A percentile compares a stretch with the other conserved stretches of the same genome.
Conservation (phyloP, 1,284 basidiomycete genomes). For the Dichomitus squalens region DNA sequence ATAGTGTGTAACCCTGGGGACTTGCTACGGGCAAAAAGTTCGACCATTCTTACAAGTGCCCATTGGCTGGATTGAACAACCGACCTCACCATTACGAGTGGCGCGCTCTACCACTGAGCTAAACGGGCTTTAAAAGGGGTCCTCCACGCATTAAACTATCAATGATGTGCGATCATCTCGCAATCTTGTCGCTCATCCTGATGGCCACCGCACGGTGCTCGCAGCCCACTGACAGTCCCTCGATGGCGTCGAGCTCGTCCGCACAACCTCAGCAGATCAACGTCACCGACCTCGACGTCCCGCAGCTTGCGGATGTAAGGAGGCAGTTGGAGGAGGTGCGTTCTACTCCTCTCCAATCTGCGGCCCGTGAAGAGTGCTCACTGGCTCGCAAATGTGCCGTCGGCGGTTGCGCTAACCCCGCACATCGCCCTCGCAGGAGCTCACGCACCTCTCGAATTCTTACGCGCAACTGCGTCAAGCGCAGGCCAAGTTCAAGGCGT, state of each 20-base stretch:
- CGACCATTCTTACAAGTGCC: no score
- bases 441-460: slow-evolving; percentile 90
- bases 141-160: no score
- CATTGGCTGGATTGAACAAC: slow-evolving; percentile 27
- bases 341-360: no score
- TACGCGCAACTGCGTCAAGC: slow-evolving; percentile 93
- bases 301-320: slow-evolving; percentile 84
- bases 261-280: slow-evolving; percentile 66
- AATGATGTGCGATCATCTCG: neutral
- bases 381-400: no score
- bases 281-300: slow-evolving; percentile 77
- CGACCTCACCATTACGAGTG: slow-evolving; percentile 26
- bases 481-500: slow-evolving; percentile 89
- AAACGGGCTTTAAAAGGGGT: slow-evolving; percentile 20
- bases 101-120: slow-evolving; percentile 26
- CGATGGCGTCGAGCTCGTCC: slow-evolving; percentile 27
- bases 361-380: no score
- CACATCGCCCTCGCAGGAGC: slow-evolving; percentile 61
- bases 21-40: no score
- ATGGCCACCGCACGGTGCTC: no score
- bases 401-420: neutral
- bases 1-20: no score
- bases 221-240: neutral
- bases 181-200: no score
- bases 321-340: slow-evolving; percentile 87